phyloP scores from a whole-genome alignment of 2,329 filamentous ascomycete genomes.

The Penicillium nordicum region DNA sequence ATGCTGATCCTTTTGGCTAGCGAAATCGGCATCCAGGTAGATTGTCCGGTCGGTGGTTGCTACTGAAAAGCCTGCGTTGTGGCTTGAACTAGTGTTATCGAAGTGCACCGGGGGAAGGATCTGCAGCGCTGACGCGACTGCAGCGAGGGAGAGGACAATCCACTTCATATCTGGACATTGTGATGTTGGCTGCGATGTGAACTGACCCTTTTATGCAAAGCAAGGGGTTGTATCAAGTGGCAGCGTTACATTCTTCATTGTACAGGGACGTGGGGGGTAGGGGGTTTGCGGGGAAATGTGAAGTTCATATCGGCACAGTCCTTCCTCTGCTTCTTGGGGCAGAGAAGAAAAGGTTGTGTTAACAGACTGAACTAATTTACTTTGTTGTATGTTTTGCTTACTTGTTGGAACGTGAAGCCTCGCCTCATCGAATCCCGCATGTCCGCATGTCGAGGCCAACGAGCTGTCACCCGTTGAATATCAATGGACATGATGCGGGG shows the following conservation, averaged over 20 bases:
- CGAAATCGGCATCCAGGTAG: conserved; percentile 44
- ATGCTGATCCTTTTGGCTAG: conserved; percentile 40
- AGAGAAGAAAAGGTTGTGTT: no score
- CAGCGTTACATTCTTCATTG: conserved; percentile 18
- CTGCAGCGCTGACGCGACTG: conserved; percentile 35
- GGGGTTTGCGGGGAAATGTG: background rate
- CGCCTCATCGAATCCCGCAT: no score
- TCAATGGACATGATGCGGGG: no score
- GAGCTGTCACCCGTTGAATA: no score
- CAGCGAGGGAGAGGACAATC: conserved; percentile 6
- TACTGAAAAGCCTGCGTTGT: conserved; percentile 19
- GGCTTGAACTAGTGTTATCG: conserved; percentile 27
- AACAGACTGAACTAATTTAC: no score
- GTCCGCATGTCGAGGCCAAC: no score
- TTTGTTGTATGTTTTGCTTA: no score
- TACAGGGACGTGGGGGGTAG: background rate
- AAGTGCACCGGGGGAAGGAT: conserved; percentile 38
- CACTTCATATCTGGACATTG: conserved; percentile 11
- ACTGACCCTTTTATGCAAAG: background rate
- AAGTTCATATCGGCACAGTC: background rate
- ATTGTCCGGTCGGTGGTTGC: conserved; percentile 12
- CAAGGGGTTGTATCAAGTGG: background rate
- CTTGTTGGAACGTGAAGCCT: no score
- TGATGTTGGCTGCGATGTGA: background rate
- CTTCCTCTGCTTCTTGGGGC: no score